phyloP scores from a whole-genome alignment of 2,329 filamentous ascomycete genomes.

The Magnaporthiopsis rhizophila region DNA sequence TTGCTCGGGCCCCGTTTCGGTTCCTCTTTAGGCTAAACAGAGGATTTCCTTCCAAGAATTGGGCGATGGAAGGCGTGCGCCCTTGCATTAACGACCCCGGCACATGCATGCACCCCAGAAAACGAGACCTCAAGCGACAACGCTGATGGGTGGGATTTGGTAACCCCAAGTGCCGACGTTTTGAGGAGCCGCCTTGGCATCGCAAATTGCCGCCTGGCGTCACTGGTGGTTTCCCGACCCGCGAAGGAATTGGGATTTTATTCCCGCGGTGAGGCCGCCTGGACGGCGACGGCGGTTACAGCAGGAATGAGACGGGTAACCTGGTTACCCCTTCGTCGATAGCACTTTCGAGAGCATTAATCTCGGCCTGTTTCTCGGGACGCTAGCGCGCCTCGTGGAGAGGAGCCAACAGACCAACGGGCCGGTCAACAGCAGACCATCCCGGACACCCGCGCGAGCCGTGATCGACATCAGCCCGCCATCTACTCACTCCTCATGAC shows the following conservation, averaged over 20 bases:
- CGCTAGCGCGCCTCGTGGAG: neutral
- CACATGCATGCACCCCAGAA: neutral
- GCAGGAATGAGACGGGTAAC: too few relatives aligned
- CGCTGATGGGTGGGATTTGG: neutral
- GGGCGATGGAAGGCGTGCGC: neutral
- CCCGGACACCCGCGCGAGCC: neutral
- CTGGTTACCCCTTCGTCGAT: too few relatives aligned
- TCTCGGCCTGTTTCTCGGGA: neutral
- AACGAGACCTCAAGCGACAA: neutral
- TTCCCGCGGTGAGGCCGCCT: too few relatives aligned
- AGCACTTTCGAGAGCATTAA: too few relatives aligned
- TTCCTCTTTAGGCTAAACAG: neutral
- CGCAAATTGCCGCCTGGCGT: neutral
- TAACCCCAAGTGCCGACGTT: neutral
- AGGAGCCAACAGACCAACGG: neutral
- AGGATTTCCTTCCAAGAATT: neutral
- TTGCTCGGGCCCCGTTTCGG: neutral
- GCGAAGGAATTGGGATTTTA: too few relatives aligned
- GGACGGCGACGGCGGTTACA: too few relatives aligned
- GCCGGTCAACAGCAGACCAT: too few relatives aligned
- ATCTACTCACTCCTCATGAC: neutral
- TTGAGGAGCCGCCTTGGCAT: neutral
- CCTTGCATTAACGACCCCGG: neutral
- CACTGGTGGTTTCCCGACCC: too few relatives aligned
- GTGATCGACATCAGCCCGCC: too few relatives aligned